A percentile compares a stretch with the other conserved stretches of the same genome.
Conservation (phyloP, 805 yeast species). For the Candida gorgasii region DNA sequence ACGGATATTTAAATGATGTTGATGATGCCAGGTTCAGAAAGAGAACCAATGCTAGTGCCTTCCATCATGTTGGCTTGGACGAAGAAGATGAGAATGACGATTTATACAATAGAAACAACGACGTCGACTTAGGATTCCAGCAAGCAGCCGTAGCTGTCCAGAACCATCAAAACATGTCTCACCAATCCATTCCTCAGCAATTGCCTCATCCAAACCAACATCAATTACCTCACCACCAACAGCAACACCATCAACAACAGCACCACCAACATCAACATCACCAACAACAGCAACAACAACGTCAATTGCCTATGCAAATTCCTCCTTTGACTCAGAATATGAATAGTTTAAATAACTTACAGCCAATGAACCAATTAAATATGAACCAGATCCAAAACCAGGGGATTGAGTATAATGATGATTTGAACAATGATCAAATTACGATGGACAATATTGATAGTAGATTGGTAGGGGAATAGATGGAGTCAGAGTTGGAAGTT, state of each 20-base stretch:
- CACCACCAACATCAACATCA: slow-evolving; percentile 8
- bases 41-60: slow-evolving; percentile 26
- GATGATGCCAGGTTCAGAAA: slow-evolving; percentile 22
- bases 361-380: slow-evolving; percentile 4
- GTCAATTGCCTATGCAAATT: slow-evolving; percentile 6
- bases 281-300: slow-evolving; percentile 1
- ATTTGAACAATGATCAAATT: slow-evolving; percentile 27
- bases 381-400: slow-evolving; percentile 1
- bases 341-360: slow-evolving; percentile 3
- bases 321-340: slow-evolving; percentile 1
- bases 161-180: slow-evolving; percentile 29
- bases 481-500: too few species aligned
- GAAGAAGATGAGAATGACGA: slow-evolving; percentile 21
- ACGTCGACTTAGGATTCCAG: slow-evolving; percentile 16
- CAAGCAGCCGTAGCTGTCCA: slow-evolving; percentile 26
- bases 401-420: slow-evolving; percentile 7
- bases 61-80: slow-evolving; percentile 24
- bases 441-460: slow-evolving; percentile 47
- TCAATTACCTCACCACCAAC: slow-evolving; percentile 24
- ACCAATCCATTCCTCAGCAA: slow-evolving; percentile 27
- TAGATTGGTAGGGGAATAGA: slow-evolving; percentile 44
- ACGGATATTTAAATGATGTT: slow-evolving; percentile 23
- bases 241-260: slow-evolving; percentile 22
- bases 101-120: slow-evolving; percentile 19
- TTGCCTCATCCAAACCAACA: slow-evolving; percentile 20